Evolutionary conservation across 768 basidiomycete genomes (phyloP).

Genomic region (Trametes coccinea): DNA sequence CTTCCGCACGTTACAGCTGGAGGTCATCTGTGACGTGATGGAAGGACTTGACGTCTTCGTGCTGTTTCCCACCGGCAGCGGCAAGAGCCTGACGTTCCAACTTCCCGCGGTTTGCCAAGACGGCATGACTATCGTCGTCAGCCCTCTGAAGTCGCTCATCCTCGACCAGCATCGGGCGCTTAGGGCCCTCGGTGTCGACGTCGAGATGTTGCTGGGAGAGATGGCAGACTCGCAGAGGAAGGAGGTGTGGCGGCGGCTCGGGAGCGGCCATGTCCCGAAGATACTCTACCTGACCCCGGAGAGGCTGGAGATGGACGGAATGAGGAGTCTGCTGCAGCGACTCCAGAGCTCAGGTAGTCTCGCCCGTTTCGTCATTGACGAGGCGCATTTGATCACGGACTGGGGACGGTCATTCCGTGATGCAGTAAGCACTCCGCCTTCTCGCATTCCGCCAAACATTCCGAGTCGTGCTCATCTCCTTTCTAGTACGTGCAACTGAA

Average conservation of each 20-base stretch:
- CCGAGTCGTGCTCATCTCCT: not conserved
- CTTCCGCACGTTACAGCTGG: conserved; percentile 85
- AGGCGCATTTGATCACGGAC: conserved; percentile 91
- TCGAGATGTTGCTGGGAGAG: conserved; percentile 67
- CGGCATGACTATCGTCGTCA: conserved; percentile 88
- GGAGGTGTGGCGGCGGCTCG: conserved; percentile 47
- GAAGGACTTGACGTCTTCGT: conserved; percentile 87
- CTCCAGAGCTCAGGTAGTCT: conserved; percentile 60
- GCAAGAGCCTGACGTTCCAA: conserved; percentile 87
- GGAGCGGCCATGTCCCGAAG: conserved; percentile 45
- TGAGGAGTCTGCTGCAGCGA: conserved; percentile 54
- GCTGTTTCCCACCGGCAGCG: conserved; percentile 95
- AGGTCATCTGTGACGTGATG: conserved; percentile 80
- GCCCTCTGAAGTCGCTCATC: conserved; percentile 88
- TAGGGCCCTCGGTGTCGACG: conserved; percentile 62
- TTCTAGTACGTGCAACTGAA: conserved; percentile 68
- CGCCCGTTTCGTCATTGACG: conserved; percentile 92
- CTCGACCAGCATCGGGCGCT: conserved; percentile 82
- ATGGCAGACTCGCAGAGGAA: conserved; percentile 38
- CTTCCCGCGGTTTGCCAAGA: conserved; percentile 81
- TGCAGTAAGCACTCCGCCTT: conserved; percentile 49
- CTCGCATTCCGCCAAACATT: too few species aligned
- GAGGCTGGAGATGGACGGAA: conserved; percentile 66
- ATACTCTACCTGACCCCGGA: conserved; percentile 93
- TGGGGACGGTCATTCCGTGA: conserved; percentile 95